These are phyloP conservation scores for Paraphaeosphaeria minitans DNA, from an alignment of 2,329 filamentous ascomycete species.

Conservation along the genomic window DNA sequence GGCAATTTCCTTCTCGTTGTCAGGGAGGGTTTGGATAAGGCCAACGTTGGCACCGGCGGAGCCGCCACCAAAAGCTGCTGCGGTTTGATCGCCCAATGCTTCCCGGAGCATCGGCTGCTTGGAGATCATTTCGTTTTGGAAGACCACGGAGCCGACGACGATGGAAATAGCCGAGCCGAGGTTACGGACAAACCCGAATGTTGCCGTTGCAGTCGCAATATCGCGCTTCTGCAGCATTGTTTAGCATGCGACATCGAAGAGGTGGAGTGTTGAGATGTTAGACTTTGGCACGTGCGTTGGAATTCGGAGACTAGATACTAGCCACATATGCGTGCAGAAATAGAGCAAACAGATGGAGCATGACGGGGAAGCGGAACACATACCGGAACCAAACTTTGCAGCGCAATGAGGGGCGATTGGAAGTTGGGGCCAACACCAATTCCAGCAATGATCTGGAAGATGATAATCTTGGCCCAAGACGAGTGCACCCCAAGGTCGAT, in stretches of 20 bases:
- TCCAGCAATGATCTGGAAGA: constrained; percentile 47
- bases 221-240: constrained; percentile 53
- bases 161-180: constrained; percentile 71
- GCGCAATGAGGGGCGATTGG: constrained; percentile 69
- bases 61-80: constrained; percentile 61
- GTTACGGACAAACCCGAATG: constrained; percentile 71
- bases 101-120: constrained; percentile 56
- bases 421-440: constrained; percentile 68
- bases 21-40: constrained; percentile 59
- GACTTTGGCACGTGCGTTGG: background rate
- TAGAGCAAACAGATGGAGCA: background rate
- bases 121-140: constrained; percentile 73
- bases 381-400: constrained; percentile 66
- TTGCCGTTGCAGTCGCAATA: constrained; percentile 71
- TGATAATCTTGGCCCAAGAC: constrained; percentile 47
- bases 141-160: constrained; percentile 77
- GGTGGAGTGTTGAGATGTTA: constrained; percentile 1
- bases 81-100: constrained; percentile 58
- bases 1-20: constrained; percentile 51
- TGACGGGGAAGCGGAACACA: constrained; percentile 14
- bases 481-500: constrained; percentile 41
- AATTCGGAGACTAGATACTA: background rate
- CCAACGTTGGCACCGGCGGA: constrained; percentile 66
- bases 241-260: constrained; percentile 20
- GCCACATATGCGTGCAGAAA: background rate